Evolutionary conservation across 2,329 filamentous ascomycete genomes (phyloP).

Genomic region (Colletotrichum liriopes): DNA sequence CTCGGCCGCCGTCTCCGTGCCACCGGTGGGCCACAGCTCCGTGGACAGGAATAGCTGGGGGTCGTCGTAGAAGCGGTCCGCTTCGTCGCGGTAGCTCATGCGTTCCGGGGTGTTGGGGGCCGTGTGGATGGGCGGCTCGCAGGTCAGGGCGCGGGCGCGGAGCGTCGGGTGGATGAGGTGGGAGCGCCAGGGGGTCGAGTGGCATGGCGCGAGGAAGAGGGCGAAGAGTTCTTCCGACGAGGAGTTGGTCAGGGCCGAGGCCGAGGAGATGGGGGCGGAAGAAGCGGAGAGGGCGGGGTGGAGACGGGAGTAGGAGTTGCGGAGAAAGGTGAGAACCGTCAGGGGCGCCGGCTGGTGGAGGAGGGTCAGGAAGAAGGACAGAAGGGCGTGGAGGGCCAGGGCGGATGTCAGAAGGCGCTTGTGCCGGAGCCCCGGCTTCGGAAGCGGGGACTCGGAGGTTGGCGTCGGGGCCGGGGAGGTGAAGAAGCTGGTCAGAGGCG

Average conservation of each 20-base stretch:
- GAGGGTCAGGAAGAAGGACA: slow-evolving; percentile 82
- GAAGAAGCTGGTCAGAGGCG: slow-evolving; percentile 78
- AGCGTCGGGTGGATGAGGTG: slow-evolving; percentile 84
- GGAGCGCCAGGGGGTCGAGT: slow-evolving; percentile 95
- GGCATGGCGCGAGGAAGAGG: slow-evolving; percentile 94
- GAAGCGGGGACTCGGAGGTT: slow-evolving; percentile 47
- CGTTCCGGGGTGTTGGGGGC: slow-evolving; percentile 73
- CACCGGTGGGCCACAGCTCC: slow-evolving; percentile 64
- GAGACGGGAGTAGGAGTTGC: slow-evolving; percentile 77
- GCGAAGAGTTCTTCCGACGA: slow-evolving; percentile 69
- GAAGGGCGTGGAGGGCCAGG: slow-evolving; percentile 76
- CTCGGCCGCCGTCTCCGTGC: slow-evolving; percentile 42
- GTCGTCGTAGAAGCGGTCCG: slow-evolving; percentile 89
- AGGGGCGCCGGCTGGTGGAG: slow-evolving; percentile 88
- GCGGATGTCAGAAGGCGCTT: slow-evolving; percentile 71
- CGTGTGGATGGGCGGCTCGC: slow-evolving; percentile 86
- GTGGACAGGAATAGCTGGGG: slow-evolving; percentile 67
- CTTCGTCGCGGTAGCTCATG: slow-evolving; percentile 85
- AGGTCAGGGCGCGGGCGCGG: slow-evolving; percentile 87
- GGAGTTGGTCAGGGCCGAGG: slow-evolving; percentile 50
- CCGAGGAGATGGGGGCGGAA: slow-evolving; percentile 47
- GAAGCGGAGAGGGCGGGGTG: slow-evolving; percentile 56
- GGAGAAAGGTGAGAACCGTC: slow-evolving; percentile 81
- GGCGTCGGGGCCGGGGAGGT: slow-evolving; percentile 54
- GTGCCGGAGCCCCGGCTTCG: slow-evolving; percentile 60